Percentiles rank a stretch among this genome's conserved stretches.
These are phyloP conservation scores for Myochromella boudieri DNA, from an alignment of 768 basidiomycete genomes.

Conservation along the genomic window DNA sequence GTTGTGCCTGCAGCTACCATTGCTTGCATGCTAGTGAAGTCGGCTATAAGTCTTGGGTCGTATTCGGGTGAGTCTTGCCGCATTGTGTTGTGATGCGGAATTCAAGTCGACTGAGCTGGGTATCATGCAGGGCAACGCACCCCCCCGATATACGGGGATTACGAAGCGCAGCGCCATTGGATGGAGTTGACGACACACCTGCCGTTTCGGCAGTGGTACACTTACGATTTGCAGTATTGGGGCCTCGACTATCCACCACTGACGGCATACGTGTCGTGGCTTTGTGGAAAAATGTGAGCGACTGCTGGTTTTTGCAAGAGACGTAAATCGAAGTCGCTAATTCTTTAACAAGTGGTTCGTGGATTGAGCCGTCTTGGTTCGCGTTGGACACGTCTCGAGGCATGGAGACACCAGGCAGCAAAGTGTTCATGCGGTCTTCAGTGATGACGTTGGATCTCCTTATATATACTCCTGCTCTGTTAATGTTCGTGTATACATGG, in stretches of 20 bases:
- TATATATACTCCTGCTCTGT: slow-evolving; percentile 73
- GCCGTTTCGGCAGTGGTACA: slow-evolving; percentile 80
- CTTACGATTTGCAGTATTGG: slow-evolving; percentile 88
- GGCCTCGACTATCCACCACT: slow-evolving; percentile 93
- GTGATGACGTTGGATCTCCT: slow-evolving; percentile 69
- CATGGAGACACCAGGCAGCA: slow-evolving; percentile 63
- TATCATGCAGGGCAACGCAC: slow-evolving; percentile 59
- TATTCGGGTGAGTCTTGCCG: slow-evolving; percentile 69
- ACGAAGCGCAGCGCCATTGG: slow-evolving; percentile 94
- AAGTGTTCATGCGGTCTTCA: slow-evolving; percentile 78
- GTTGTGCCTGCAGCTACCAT: slow-evolving; percentile 58
- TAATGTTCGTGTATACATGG: slow-evolving; percentile 67
- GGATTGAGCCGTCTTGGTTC: slow-evolving; percentile 64
- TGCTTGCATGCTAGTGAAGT: slow-evolving; percentile 58
- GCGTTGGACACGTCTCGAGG: slow-evolving; percentile 69
- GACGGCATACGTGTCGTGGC: slow-evolving; percentile 87
- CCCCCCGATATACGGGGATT: slow-evolving; percentile 89
- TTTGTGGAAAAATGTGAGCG: slow-evolving; percentile 75
- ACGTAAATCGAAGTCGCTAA: neutral
- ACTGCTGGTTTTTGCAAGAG: slow-evolving; percentile 11
- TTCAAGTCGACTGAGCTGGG: too few species aligned
- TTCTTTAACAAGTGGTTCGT: slow-evolving; percentile 29
- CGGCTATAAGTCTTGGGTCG: slow-evolving; percentile 68
- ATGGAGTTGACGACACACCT: slow-evolving; percentile 87
- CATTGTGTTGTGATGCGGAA: too few species aligned